These are phyloP conservation scores for Gryganskiella cystojenkinii DNA, from an alignment of 192 early-diverging fungal genomes.

Conservation along the genomic window DNA sequence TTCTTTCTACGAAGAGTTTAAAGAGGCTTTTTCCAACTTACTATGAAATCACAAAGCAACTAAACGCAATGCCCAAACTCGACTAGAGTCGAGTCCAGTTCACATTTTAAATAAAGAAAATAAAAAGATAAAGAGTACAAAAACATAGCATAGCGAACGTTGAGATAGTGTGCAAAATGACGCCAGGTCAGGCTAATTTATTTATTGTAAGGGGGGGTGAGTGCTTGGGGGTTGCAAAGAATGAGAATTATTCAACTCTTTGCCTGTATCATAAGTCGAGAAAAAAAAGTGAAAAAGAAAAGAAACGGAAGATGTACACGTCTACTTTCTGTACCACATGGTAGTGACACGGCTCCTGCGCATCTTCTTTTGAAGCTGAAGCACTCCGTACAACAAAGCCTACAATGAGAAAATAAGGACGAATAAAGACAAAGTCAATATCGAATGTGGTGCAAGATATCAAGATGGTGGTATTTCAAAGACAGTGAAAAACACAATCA, in stretches of 20 bases:
- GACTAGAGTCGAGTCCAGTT: too few species aligned
- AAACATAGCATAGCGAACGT: too few species aligned
- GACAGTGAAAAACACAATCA: neutral
- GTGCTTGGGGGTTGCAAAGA: neutral
- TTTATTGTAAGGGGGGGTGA: neutral
- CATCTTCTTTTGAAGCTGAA: conserved; percentile 99
- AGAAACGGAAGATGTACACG: neutral
- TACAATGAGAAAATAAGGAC: neutral
- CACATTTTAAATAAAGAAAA: too few species aligned
- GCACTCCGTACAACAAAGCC: conserved; percentile 94
- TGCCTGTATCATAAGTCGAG: neutral
- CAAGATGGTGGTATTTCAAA: too few species aligned
- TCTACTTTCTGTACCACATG: conserved; percentile 85
- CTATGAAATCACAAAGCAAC: too few species aligned
- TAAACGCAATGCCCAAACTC: too few species aligned
- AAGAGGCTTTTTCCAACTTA: too few species aligned
- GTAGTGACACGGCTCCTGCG: conserved; percentile 79
- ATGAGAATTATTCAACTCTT: neutral
- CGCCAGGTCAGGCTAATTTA: too few species aligned
- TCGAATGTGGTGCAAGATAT: too few species aligned
- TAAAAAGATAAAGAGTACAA: too few species aligned
- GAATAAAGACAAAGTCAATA: neutral
- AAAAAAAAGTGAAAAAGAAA: neutral
- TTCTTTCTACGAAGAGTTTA: too few species aligned
- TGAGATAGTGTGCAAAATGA: too few species aligned